phyloP scores from a whole-genome alignment of 352 stramenopile genomes.

The Phytophthora lateralis region DNA sequence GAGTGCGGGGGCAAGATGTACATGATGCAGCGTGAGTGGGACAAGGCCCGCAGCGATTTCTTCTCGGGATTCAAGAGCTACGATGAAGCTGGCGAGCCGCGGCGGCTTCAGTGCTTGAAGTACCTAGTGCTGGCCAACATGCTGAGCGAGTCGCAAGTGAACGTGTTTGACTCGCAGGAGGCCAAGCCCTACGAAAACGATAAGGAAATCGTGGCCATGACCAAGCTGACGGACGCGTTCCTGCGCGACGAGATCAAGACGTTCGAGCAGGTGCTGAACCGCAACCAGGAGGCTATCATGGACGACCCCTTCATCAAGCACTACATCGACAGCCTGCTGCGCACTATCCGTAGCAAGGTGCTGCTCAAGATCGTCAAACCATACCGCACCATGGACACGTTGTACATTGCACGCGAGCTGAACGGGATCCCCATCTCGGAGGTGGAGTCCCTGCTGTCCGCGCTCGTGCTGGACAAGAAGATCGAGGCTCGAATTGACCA shows the following conservation, averaged over 20 bases:
- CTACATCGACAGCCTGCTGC: constrained; percentile 93
- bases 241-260: constrained; percentile 94
- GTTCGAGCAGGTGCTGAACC: constrained; percentile 93
- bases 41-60: constrained; percentile 93
- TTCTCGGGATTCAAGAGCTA: constrained; percentile 97
- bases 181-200: constrained; percentile 94
- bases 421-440: constrained; percentile 92
- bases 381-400: constrained; percentile 93
- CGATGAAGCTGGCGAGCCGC: constrained; percentile 94
- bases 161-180: constrained; percentile 95
- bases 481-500: constrained; percentile 95
- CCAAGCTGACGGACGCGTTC: constrained; percentile 94
- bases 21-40: constrained; percentile 94
- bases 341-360: constrained; percentile 95
- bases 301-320: constrained; percentile 95
- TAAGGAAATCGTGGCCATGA: constrained; percentile 96
- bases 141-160: constrained; percentile 94
- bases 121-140: constrained; percentile 96
- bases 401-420: constrained; percentile 92
- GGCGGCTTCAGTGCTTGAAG: constrained; percentile 93
- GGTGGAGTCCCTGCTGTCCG: constrained; percentile 93
- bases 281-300: constrained; percentile 91
- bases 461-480: constrained; percentile 92
- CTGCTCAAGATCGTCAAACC: constrained; percentile 93
- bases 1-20: constrained; percentile 97